Conservation (phyloP, 768 basidiomycete genomes). For the Pleurotus sapidus region DNA sequence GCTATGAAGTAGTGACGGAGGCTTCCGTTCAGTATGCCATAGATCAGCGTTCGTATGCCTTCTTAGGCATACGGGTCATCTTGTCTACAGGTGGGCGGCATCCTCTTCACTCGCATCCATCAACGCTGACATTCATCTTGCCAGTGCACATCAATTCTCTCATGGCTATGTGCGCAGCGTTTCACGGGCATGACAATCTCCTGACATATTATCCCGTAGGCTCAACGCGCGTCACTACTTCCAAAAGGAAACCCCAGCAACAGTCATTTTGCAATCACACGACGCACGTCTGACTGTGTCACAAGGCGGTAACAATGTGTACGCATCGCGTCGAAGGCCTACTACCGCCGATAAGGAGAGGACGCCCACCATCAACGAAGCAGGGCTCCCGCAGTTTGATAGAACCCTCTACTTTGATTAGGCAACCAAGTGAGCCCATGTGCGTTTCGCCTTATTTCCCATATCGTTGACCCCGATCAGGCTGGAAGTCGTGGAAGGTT, state of each 20-base stretch:
- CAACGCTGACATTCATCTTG: not conserved
- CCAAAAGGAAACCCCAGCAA: constrained; percentile 1
- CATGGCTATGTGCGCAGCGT: not conserved
- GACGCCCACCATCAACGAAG: constrained; percentile 5
- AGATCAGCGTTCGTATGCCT: not conserved
- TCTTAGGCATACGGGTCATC: constrained; percentile 3
- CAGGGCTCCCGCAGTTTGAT: not conserved
- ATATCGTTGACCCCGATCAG: not conserved
- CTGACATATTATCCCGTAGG: not conserved
- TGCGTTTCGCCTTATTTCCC: not conserved
- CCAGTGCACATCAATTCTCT: constrained; percentile 6
- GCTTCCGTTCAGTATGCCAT: not conserved
- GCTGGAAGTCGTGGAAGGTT: not conserved
- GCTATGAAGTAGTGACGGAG: no score
- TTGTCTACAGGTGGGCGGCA: not conserved
- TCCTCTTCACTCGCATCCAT: not conserved
- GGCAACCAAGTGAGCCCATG: not conserved
- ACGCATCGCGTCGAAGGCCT: constrained; percentile 1
- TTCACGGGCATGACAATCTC: not conserved
- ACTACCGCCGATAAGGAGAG: constrained; percentile 1
- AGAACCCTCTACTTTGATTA: not conserved
- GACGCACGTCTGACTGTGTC: not conserved
- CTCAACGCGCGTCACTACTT: constrained; percentile 3
- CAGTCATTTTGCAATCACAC: not conserved
- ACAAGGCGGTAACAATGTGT: not conserved